Percentiles rank a stretch among this genome's conserved stretches.
These are phyloP conservation scores for Sclerotinia sclerotiorum DNA, from an alignment of 2,329 filamentous ascomycete genomes.

Conservation along the genomic window DNA sequence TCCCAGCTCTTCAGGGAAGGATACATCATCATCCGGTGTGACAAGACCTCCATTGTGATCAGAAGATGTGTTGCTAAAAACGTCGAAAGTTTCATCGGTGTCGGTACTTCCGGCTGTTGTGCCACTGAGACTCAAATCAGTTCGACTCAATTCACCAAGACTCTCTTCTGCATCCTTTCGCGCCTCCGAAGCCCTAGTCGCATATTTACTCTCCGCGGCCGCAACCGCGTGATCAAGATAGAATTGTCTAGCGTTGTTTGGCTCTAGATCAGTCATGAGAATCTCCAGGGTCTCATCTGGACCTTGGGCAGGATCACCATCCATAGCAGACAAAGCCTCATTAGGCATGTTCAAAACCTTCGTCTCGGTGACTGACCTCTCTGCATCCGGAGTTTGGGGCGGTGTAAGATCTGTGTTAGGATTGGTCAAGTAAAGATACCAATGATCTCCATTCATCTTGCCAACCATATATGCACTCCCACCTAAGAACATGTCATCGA, in stretches of 20 bases:
- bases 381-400: slow-evolving; percentile 68
- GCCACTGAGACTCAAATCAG: slow-evolving; percentile 43
- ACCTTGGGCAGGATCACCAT: slow-evolving; percentile 33
- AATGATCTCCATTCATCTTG: slow-evolving; percentile 99
- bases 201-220: slow-evolving; percentile 79
- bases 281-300: slow-evolving; percentile 75
- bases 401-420: slow-evolving; percentile 79
- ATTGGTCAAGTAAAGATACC: slow-evolving; percentile 96
- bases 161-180: slow-evolving; percentile 59
- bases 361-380: slow-evolving; percentile 44
- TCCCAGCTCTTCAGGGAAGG: slow-evolving; percentile 71
- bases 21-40: slow-evolving; percentile 56
- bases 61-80: slow-evolving; percentile 74
- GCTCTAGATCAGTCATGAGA: slow-evolving; percentile 70
- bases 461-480: slow-evolving; percentile 99
- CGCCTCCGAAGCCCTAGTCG: slow-evolving; percentile 64
- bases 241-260: slow-evolving; percentile 68
- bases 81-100: slow-evolving; percentile 67
- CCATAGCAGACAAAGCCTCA: slow-evolving; percentile 37
- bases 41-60: slow-evolving; percentile 59
- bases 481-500: slow-evolving; percentile 87
- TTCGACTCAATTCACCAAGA: slow-evolving; percentile 58
- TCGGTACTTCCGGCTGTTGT: slow-evolving; percentile 42
- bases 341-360: slow-evolving; percentile 41
- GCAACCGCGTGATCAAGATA: slow-evolving; percentile 81